Conservation (phyloP, 495 filamentous ascomycete species). For the Neurospora intermedia region DNA sequence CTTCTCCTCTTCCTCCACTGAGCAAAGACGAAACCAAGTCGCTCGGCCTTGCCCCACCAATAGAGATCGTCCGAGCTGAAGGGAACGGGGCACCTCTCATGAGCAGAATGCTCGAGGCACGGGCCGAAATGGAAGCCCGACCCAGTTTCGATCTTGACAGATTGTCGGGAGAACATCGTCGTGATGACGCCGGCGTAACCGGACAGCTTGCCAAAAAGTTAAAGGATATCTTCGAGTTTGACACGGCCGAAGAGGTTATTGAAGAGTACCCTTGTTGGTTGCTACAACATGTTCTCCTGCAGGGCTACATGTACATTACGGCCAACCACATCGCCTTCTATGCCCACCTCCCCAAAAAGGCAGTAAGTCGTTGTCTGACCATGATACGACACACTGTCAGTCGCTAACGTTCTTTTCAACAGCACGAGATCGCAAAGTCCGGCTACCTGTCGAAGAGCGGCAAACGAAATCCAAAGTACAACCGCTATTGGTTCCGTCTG, state of each 20-base stretch:
- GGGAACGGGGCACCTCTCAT: slow-evolving; percentile 54
- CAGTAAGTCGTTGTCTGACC: slow-evolving; percentile 37
- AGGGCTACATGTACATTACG: slow-evolving; percentile 97
- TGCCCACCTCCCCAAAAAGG: slow-evolving; percentile 87
- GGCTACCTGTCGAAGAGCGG: slow-evolving; percentile 86
- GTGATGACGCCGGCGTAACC: slow-evolving; percentile 24
- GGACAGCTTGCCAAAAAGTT: slow-evolving; percentile 54
- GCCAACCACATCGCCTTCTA: slow-evolving; percentile 92
- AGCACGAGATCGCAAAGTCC: slow-evolving; percentile 73
- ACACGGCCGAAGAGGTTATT: slow-evolving; percentile 73
- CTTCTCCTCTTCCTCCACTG: background rate
- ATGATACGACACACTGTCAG: background rate
- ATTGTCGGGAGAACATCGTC: slow-evolving; percentile 17
- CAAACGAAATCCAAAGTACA: slow-evolving; percentile 78
- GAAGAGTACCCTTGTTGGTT: slow-evolving; percentile 93
- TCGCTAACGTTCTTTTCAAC: slow-evolving; percentile 20
- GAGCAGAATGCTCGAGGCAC: slow-evolving; percentile 76
- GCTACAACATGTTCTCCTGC: slow-evolving; percentile 81
- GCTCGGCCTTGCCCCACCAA: slow-evolving; percentile 11
- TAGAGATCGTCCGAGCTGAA: slow-evolving; percentile 24
- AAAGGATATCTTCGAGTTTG: slow-evolving; percentile 83
- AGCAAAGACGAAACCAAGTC: background rate
- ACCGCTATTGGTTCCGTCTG: slow-evolving; percentile 91
- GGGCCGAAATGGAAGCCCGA: slow-evolving; percentile 48
- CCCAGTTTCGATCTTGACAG: slow-evolving; percentile 43